Evolutionary conservation across 2,329 filamentous ascomycete genomes (phyloP), one percentile per base, ranked within the genome.

Genomic region (Akanthomyces dipterigenus): DNA sequence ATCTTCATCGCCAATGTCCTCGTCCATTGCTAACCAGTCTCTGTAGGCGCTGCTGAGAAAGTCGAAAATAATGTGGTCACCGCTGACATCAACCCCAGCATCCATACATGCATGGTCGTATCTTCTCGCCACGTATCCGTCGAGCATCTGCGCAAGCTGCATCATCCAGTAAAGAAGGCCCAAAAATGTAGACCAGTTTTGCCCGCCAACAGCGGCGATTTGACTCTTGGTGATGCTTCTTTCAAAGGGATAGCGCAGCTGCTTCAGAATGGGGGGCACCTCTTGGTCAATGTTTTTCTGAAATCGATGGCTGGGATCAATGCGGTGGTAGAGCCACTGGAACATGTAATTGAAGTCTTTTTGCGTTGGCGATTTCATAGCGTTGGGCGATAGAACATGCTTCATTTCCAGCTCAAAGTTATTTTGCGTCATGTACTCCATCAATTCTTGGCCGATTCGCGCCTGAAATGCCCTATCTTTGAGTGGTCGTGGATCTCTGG

Each of bases 381-480:
- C 90, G 69, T 97, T 97, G 65, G 90, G 88, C 1, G 91, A 90
- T n/a, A 99, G 80, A 1, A 87, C 88, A 73, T 98, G 90, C 76
- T 96, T 97, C 88, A 96, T 96, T 68, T 98, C 93, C 82, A 97
- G 87, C 75, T 99, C 95, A 70, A 98, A 99, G 71, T 97, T 96
- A 73, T 97, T 88, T 62, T 93, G 88, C 0, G 91, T 88, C 71
- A 99, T 82, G 71, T 96, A 99, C 67, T 99, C 95, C 66, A 96
- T 78, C 60, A 99, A 77, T 70, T 99, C 93, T 67, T 95, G 89
- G 8, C 89, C 91, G 73, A 99, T 93, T 61, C 88, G 86, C 34
- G 86, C 82, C 71, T 96, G 90, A 67, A 89, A 96, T 24, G 83
- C 82, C 42, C 90, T 82, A 70, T 98, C 91, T 70, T 88, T 90